Evolutionary conservation across 306 rosid species (phyloP), one percentile per base, ranked within the genome.

Genomic region (Neltuma alba): DNA sequence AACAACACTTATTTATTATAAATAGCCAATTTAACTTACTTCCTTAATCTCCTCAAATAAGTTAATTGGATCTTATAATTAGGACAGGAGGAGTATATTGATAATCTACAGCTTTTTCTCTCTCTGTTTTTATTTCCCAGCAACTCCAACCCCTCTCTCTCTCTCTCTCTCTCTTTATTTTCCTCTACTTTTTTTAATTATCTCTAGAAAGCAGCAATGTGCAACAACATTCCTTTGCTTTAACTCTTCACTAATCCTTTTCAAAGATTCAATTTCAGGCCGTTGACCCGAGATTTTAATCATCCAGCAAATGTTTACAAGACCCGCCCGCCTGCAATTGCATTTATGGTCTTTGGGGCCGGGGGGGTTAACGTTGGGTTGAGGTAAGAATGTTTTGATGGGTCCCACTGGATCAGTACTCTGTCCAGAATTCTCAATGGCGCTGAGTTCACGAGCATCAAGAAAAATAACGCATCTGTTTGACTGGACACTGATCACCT

Each of bases 341-440:
- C n/a, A n/a, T n/a, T n/a, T n/a, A 5, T 50, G 58, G 20, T 50
- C 23, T 50, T 48, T 50, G 15, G 21, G 55, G 55, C n/a, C n/a
- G 57, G 61, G 60, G 27, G n/a, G 38, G 74, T 50, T 76, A 76
- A 57, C 76, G 81, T 81, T 62, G 58, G 27, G 1, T 34, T 64
- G 27, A 62, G 79, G 48, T 18, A 64, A 40, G 79, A 75, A 75
- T 58, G 79, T 23, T 52, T 54, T 1, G 7, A 7, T 28, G 81
- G 88, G 77, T 62, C 87, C 90, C 86, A 76, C 77, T 3, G 58
- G 36, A 89, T 84, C 84, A 75, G 48, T n/a, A n/a, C n/a, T 72
- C 69, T 73, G 82, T 52, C 75, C 11, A 33, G 18, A 25, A 38
- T 9, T 30, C 6, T 28, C 33, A 84, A 63, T 76, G 82, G 86